These are phyloP conservation scores for Penicillium flavigenum DNA, from an alignment of 495 filamentous ascomycete genomes.

Conservation along the genomic window DNA sequence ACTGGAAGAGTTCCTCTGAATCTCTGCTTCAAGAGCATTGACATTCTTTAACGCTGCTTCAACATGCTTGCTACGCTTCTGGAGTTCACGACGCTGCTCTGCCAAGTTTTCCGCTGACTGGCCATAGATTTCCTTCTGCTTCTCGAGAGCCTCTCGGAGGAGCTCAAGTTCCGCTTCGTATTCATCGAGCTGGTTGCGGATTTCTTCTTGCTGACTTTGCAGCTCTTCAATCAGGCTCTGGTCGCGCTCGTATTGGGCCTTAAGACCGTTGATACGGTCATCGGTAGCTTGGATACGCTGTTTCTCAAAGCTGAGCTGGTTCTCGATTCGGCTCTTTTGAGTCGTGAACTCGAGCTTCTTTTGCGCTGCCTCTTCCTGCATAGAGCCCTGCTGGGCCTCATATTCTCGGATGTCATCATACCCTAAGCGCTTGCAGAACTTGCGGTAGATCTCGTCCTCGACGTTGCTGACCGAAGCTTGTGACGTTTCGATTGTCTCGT, in stretches of 20 bases:
- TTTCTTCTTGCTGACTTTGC: slow-evolving; percentile 67
- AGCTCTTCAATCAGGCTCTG: slow-evolving; percentile 64
- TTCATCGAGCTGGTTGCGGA: slow-evolving; percentile 69
- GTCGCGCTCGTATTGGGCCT: slow-evolving; percentile 65
- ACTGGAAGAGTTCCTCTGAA: slow-evolving; percentile 77
- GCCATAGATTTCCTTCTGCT: slow-evolving; percentile 62
- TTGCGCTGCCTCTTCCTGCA: slow-evolving; percentile 84
- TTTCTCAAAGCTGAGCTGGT: slow-evolving; percentile 73
- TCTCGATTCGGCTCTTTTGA: slow-evolving; percentile 79
- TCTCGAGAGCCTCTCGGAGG: slow-evolving; percentile 67
- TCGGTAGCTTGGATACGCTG: slow-evolving; percentile 65
- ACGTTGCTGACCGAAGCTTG: slow-evolving; percentile 77
- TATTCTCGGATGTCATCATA: slow-evolving; percentile 90
- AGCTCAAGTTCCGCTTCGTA: slow-evolving; percentile 75
- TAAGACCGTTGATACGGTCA: slow-evolving; percentile 64
- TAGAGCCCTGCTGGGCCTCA: slow-evolving; percentile 84
- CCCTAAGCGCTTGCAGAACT: slow-evolving; percentile 83
- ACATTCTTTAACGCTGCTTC: slow-evolving; percentile 78
- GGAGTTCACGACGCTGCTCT: slow-evolving; percentile 77
- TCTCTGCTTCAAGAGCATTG: slow-evolving; percentile 71
- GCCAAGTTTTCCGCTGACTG: slow-evolving; percentile 74
- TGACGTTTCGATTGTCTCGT: slow-evolving; percentile 62
- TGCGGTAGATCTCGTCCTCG: slow-evolving; percentile 83
- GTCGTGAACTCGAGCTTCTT: slow-evolving; percentile 82
- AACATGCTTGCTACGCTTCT: slow-evolving; percentile 77